Conservation (phyloP, 1,284 basidiomycete genomes). For the Ustilago nuda region DNA sequence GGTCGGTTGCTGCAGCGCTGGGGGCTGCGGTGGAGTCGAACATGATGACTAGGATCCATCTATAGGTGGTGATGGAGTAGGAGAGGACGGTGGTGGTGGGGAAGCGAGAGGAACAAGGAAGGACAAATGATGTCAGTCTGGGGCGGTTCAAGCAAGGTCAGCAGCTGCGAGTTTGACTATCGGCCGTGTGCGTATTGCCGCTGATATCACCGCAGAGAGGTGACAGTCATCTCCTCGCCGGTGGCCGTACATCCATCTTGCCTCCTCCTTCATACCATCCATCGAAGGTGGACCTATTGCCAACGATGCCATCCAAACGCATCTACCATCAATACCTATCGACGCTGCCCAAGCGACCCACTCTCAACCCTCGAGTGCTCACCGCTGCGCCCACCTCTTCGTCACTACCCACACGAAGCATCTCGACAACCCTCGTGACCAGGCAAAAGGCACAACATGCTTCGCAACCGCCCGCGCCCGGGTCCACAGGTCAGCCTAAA, state of each 20-base stretch:
- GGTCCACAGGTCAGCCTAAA: neutral
- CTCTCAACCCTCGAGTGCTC: neutral
- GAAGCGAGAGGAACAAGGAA: neutral
- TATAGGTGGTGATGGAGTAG: neutral
- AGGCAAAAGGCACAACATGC: conserved; percentile 6
- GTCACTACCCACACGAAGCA: neutral
- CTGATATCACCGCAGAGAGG: neutral
- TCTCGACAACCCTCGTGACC: neutral
- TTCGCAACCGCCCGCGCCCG: neutral
- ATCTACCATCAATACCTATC: conserved; percentile 8
- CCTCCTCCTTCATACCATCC: neutral
- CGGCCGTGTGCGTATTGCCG: conserved; percentile 1
- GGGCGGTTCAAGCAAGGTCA: neutral
- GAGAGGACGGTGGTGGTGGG: neutral
- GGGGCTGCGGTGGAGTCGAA: conserved; percentile 4
- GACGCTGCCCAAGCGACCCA: conserved; percentile 10
- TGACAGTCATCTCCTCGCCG: neutral
- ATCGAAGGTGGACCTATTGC: neutral
- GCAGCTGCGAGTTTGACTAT: neutral
- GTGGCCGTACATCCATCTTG: neutral
- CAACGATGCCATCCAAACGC: conserved; percentile 15
- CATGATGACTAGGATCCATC: conserved; percentile 2
- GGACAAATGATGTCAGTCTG: neutral
- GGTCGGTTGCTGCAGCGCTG: conserved; percentile 16
- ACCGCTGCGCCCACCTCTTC: neutral